Conservation (phyloP, 768 basidiomycete species). For the Candolleomyces efflorescens region DNA sequence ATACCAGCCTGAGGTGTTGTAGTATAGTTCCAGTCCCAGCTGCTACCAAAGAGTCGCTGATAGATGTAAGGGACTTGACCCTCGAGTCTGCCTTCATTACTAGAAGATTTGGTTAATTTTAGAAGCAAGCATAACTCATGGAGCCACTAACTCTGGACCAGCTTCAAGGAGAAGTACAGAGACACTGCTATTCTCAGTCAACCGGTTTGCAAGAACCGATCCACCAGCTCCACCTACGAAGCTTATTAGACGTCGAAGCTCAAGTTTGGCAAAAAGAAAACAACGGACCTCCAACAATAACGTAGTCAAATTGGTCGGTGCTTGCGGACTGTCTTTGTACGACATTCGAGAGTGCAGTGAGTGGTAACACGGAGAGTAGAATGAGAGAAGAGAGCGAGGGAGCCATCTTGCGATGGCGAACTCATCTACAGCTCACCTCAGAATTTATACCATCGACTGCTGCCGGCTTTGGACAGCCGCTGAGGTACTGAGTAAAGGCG, state of each 20-base stretch:
- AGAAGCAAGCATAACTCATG: background rate
- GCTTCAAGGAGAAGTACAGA: constrained; percentile 53
- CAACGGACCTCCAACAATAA: constrained; percentile 9
- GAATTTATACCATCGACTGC: too few species aligned
- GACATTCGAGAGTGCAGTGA: background rate
- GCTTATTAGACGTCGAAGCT: background rate
- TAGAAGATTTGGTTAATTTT: constrained; percentile 3
- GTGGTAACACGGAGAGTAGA: background rate
- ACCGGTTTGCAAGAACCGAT: constrained; percentile 50
- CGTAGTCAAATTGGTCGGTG: constrained; percentile 8
- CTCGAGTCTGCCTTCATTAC: background rate
- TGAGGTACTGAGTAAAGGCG: too few species aligned
- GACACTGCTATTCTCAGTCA: constrained; percentile 45
- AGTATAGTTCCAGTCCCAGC: constrained; percentile 27
- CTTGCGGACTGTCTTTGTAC: background rate
- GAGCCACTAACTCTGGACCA: constrained; percentile 43
- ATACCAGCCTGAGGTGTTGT: constrained; percentile 18
- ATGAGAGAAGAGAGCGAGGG: background rate
- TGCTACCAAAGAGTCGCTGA: background rate
- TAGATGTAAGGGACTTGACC: background rate
- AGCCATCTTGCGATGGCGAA: background rate
- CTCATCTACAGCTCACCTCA: too few species aligned
- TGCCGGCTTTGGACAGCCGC: too few species aligned
- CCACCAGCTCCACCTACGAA: constrained; percentile 45
- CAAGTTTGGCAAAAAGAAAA: too few species aligned